Conservation (phyloP, 495 filamentous ascomycete species). For the Friedmanniomyces simplex region DNA sequence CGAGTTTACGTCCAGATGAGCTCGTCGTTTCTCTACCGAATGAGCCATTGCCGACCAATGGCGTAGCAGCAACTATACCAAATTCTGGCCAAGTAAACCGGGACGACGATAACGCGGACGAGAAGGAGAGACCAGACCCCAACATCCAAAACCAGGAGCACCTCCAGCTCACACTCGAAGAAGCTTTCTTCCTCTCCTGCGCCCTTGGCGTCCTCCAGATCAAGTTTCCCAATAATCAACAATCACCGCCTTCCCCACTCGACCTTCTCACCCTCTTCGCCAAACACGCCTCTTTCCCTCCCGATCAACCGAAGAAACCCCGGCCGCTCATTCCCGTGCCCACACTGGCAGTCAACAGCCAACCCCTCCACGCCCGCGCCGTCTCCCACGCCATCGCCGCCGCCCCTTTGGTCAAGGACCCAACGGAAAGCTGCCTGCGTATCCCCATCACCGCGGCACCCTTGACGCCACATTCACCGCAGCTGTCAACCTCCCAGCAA, state of each 20-base stretch:
- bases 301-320: neutral
- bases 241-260: constrained; percentile 11
- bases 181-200: constrained; percentile 86
- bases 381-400: neutral
- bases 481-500: constrained; percentile 17
- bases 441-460: neutral
- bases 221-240: constrained; percentile 32
- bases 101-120: neutral
- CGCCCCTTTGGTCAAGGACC: neutral
- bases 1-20: no score
- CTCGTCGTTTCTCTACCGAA: neutral
- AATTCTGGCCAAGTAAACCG: neutral
- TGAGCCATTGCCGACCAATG: neutral
- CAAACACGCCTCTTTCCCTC: constrained; percentile 57
- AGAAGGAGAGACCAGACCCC: neutral
- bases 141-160: constrained; percentile 69
- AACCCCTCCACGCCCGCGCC: neutral
- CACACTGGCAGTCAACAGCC: neutral
- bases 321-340: neutral
- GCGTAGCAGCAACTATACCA: no score
- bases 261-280: constrained; percentile 59
- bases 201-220: constrained; percentile 68
- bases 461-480: neutral
- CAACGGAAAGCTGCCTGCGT: constrained; percentile 27
- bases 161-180: constrained; percentile 78